Evolutionary conservation across 805 yeast genomes (phyloP).

Genomic region (Naumovozyma castellii): DNA sequence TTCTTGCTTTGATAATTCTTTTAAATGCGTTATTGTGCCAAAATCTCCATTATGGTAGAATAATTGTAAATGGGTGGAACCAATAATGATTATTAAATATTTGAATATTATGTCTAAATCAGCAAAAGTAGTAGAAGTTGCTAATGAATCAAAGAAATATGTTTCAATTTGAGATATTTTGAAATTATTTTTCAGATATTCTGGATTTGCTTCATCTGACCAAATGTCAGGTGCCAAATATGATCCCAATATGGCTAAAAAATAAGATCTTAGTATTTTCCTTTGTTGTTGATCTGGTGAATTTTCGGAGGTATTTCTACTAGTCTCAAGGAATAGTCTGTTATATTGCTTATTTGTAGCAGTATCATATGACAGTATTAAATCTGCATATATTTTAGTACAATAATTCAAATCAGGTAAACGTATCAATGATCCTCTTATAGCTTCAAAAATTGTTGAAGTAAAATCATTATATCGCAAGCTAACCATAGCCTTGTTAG

Average conservation of each 20-base stretch:
- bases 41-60: not conserved
- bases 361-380: not conserved
- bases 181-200: not conserved
- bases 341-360: not conserved
- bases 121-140: not conserved
- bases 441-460: conserved; percentile 1
- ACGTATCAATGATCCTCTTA: conserved; percentile 5
- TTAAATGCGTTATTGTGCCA: not conserved
- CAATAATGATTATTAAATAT: not conserved
- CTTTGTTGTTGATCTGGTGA: not conserved
- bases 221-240: not conserved
- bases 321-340: not conserved
- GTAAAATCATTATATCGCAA: not conserved
- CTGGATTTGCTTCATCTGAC: not conserved
- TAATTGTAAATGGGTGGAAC: not conserved
- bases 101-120: not conserved
- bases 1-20: conserved; percentile 1
- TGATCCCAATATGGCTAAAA: not conserved
- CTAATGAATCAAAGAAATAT: not conserved
- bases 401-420: not conserved
- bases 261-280: not conserved
- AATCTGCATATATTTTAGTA: not conserved
- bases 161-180: not conserved
- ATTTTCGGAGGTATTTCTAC: not conserved
- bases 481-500: conserved; percentile 2